phyloP scores from a whole-genome alignment of 176 grass and related monocot species.

The Carex scoparia region DNA sequence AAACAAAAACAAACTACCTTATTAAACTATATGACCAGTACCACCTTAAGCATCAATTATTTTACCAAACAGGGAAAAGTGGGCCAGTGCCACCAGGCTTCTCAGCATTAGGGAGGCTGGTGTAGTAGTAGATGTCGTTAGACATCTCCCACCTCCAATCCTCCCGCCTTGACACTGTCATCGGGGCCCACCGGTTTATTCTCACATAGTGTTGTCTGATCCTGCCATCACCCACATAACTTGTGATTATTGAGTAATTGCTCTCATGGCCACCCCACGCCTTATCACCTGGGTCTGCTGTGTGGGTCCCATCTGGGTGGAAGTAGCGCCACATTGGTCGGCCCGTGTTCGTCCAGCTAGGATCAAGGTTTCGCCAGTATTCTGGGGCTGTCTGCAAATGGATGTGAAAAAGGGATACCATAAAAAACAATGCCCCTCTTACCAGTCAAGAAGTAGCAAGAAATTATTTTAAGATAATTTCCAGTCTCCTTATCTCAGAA shows the following conservation, averaged over 20 bases:
- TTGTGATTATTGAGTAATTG: constrained; percentile 67
- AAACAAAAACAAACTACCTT: neutral
- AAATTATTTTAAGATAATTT: neutral
- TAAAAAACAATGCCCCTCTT: neutral
- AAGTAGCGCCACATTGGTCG: constrained; percentile 82
- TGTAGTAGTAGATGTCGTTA: constrained; percentile 61
- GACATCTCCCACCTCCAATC: constrained; percentile 92
- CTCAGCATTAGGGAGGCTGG: constrained; percentile 60
- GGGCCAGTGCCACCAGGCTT: constrained; percentile 66
- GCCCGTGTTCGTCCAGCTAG: constrained; percentile 66
- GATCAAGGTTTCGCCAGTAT: constrained; percentile 87
- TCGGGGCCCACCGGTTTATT: constrained; percentile 72
- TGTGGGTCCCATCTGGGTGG: constrained; percentile 73
- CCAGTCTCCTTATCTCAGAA: neutral
- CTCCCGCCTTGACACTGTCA: constrained; percentile 59
- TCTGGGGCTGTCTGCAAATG: constrained; percentile 74
- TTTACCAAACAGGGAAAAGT: constrained; percentile 80
- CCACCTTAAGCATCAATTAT: neutral
- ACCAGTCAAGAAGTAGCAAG: neutral
- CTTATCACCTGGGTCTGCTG: constrained; percentile 47
- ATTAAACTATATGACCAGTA: neutral
- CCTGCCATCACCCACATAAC: constrained; percentile 46
- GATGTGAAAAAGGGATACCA: neutral
- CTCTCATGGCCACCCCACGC: constrained; percentile 94
- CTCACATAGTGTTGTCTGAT: constrained; percentile 78